Evolutionary conservation across 2,329 filamentous ascomycete species (phyloP).

Genomic region (Trichocomaceae sp.): DNA sequence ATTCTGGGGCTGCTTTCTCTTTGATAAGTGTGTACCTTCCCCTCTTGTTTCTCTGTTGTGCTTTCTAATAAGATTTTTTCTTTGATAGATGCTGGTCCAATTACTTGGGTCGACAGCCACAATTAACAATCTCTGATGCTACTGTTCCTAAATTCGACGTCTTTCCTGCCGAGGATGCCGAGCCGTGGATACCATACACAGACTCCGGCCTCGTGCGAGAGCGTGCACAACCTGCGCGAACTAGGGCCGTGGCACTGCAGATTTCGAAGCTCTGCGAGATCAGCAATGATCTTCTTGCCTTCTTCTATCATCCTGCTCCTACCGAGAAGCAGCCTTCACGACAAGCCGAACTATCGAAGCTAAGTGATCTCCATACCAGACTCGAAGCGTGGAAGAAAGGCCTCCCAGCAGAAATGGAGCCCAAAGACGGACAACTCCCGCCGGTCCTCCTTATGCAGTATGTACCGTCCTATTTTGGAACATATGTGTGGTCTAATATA

Average conservation of each 20-base stretch:
- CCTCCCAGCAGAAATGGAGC: constrained; percentile 77
- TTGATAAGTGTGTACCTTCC: constrained; percentile 63
- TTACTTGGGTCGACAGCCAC: constrained; percentile 84
- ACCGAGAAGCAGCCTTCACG: constrained; percentile 61
- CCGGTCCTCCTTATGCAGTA: constrained; percentile 82
- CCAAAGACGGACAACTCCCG: constrained; percentile 80
- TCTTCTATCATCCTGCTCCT: constrained; percentile 79
- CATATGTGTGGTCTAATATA: constrained; percentile 17
- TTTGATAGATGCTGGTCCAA: constrained; percentile 76
- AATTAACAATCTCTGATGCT: constrained; percentile 70
- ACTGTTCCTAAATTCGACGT: constrained; percentile 86
- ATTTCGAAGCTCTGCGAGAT: constrained; percentile 84
- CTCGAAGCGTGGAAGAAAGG: constrained; percentile 84
- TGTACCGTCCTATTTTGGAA: constrained; percentile 32
- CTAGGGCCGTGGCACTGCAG: constrained; percentile 72
- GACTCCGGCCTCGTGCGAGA: constrained; percentile 71
- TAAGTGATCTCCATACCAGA: constrained; percentile 83
- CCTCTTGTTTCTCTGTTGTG: neutral
- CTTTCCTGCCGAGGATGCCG: constrained; percentile 79
- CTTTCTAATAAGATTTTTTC: constrained; percentile 7
- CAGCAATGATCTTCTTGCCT: constrained; percentile 78
- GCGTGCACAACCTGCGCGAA: constrained; percentile 72
- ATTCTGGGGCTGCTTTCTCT: constrained; percentile 97
- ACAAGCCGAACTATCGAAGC: constrained; percentile 78
- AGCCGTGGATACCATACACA: constrained; percentile 81